A percentile compares a stretch with the other conserved stretches of the same genome.
These are phyloP conservation scores for Xylaria sp. DNA, from an alignment of 2,329 filamentous ascomycete genomes.

Conservation along the genomic window DNA sequence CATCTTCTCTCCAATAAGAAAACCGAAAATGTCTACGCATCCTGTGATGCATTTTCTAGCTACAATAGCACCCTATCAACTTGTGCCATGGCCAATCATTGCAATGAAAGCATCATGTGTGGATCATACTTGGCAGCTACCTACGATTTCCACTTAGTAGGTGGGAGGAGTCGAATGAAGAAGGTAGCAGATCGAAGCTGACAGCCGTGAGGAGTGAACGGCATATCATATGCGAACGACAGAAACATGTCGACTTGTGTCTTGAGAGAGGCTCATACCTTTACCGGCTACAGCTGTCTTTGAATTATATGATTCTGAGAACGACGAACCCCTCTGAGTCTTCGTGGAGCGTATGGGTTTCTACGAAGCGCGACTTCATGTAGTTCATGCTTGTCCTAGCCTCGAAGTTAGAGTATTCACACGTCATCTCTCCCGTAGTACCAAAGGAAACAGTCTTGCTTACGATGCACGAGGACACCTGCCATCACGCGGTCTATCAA, in stretches of 20 bases:
- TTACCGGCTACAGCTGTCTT: neutral
- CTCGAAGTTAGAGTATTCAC: neutral
- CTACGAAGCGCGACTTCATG: no score
- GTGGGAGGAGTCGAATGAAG: conserved; percentile 19
- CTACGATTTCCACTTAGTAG: neutral
- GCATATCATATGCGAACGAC: neutral
- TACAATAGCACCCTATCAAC: conserved; percentile 25
- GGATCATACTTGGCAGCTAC: conserved; percentile 9
- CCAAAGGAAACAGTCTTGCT: conserved; percentile 15
- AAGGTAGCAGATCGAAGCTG: conserved; percentile 33
- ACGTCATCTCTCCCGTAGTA: neutral
- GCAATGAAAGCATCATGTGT: conserved; percentile 16
- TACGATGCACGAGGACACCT: conserved; percentile 19
- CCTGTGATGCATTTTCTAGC: conserved; percentile 7
- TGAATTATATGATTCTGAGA: neutral
- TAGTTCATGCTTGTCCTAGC: neutral
- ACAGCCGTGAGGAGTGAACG: conserved; percentile 5
- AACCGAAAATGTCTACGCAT: neutral
- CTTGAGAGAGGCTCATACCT: neutral
- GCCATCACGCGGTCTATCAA: conserved; percentile 20
- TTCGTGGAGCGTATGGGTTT: neutral
- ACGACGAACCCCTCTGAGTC: neutral
- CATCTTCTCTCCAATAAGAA: conserved; percentile 26
- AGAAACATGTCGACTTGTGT: neutral
- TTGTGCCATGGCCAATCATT: conserved; percentile 23